Conservation (phyloP, 306 rosid genomes). For the cucumber (Cucumis sativus) region Cucumber_9930_V3 NC_026658.2:7222001-7222500, state of each 20-base stretch:
- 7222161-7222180: neutral
- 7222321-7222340: neutral
- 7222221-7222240: neutral
- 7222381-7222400: neutral
- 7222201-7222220: neutral
- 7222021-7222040: too few relatives aligned
- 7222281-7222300: neutral
- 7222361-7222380: neutral
- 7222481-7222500: neutral
- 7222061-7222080: neutral
- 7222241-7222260: neutral
- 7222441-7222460: constrained; percentile 3
- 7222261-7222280: neutral
- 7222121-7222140: neutral
- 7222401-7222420: neutral
- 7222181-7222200: neutral
- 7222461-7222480: neutral
- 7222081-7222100: neutral
- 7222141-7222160: neutral
- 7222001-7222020: too few relatives aligned
- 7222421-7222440: neutral
- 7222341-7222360: neutral
- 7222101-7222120: neutral
- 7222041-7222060: too few relatives aligned
- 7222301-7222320: neutral